Base-by-base conservation (phyloP, 1,284 basidiomycete species). In the Earliella scabrosa region DNA sequence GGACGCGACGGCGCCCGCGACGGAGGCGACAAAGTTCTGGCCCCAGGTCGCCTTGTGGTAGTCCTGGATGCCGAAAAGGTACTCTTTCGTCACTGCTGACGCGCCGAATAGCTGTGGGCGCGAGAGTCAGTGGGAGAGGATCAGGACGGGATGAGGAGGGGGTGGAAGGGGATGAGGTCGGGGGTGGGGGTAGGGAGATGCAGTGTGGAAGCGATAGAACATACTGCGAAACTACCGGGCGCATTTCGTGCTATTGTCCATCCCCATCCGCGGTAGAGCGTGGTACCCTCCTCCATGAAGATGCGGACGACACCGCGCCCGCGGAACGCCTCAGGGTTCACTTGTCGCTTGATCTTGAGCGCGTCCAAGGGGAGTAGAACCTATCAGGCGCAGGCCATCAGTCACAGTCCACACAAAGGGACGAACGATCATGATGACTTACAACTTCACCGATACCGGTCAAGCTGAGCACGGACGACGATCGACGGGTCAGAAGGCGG, bases 211-310 rank as follows among this genome's bases (percentile, higher is more conserved):
- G 29, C 13, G 29, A 31, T 31, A 31, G 40, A 46, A 80, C 91
- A 60, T 68, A 95, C 93, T 52, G 97, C 95, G 66, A 99, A 99
- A 52, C 86, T 90, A 14, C 97, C 97, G 2, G 97, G 97, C 2
- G 97, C 97, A 71, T 99, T 99, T 54, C 97, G 86, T 1, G 95
- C 96, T 80, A 98, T 93, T 34, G 97, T 99, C 97, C 97, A 98
- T 52, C 96, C 97, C 93, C 95, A 98, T 36, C 97, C 97, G 63
- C 95, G 88, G 77, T 99, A 99, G 35, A 99, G 84, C 2, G 90
- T 85, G 11, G 85, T 88, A 56, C 96, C 95, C 71, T 99, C 97
- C 66, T 99, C 96, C 64, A 88, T 77, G 71, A 99, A 86, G 64
- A 99, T 95, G 52, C 90, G 88, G 55, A 97, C 63, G 66, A 97